These are phyloP conservation scores for Ophiostoma quercus DNA, from an alignment of 2,329 filamentous ascomycete species.

Conservation along the genomic window DNA sequence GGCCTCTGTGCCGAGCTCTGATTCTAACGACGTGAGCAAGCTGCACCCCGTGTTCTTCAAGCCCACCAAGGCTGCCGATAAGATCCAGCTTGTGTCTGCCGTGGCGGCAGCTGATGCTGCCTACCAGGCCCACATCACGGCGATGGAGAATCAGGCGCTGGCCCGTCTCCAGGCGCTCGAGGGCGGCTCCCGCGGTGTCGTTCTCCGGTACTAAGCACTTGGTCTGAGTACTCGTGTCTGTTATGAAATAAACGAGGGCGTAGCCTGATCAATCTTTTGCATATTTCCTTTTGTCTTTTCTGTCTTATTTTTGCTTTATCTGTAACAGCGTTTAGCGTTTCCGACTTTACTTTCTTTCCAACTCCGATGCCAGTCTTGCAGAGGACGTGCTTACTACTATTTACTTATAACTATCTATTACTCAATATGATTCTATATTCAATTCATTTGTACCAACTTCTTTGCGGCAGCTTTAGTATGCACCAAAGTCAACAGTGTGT, in stretches of 20 bases:
- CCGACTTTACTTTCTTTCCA: neutral
- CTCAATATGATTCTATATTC: neutral
- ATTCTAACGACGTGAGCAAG: slow-evolving; percentile 28
- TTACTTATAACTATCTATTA: slow-evolving; percentile 2
- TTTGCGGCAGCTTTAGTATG: neutral
- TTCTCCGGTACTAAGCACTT: slow-evolving; percentile 6
- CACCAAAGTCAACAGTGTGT: neutral
- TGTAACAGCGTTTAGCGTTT: slow-evolving; percentile 12
- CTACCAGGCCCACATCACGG: slow-evolving; percentile 31
- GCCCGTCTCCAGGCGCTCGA: slow-evolving; percentile 28
- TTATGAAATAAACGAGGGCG: neutral
- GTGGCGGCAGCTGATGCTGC: slow-evolving; percentile 23
- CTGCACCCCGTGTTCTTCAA: slow-evolving; percentile 35
- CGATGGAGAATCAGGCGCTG: slow-evolving; percentile 30
- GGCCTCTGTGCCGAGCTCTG: slow-evolving; percentile 20
- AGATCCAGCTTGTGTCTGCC: neutral
- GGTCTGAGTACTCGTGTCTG: neutral
- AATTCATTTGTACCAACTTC: neutral
- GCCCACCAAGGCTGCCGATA: slow-evolving; percentile 13
- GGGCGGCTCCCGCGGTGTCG: slow-evolving; percentile 17
- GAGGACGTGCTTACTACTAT: slow-evolving; percentile 2
- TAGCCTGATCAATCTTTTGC: neutral
- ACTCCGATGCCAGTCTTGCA: neutral
- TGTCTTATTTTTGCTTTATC: neutral
- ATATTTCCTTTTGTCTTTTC: neutral